A percentile compares a stretch with the other conserved stretches of the same genome.
Evolutionary conservation across 768 basidiomycete species (phyloP).

Genomic region (Trametes cingulata): DNA sequence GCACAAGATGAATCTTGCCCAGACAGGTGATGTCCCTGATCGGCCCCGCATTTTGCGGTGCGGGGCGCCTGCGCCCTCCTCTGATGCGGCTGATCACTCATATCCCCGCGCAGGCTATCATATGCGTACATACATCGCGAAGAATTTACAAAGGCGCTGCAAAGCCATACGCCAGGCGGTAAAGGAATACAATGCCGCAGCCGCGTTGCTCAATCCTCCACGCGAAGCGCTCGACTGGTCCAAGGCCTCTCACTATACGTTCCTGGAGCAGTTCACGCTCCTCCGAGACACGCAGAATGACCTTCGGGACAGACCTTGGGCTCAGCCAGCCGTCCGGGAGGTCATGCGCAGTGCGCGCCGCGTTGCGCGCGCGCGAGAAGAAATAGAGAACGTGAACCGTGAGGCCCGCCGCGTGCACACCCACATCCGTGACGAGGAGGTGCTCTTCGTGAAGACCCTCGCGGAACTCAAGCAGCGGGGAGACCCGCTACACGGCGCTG

Average conservation of each 20-base stretch:
- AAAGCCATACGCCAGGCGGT: slow-evolving; percentile 30
- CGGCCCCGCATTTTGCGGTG: neutral
- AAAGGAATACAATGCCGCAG: slow-evolving; percentile 32
- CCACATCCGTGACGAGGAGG: too few species aligned
- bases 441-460: too few species aligned
- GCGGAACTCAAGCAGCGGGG: too few species aligned
- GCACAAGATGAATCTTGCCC: slow-evolving; percentile 38
- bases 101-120: neutral
- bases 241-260: slow-evolving; percentile 29
- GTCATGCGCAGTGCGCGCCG: neutral
- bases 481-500: too few species aligned
- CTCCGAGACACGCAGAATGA: slow-evolving; percentile 29
- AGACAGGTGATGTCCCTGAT: slow-evolving; percentile 29
- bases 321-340: neutral
- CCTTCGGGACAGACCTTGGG: slow-evolving; percentile 30
- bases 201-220: slow-evolving; percentile 23
- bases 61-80: too few species aligned
- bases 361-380: neutral
- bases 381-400: too few species aligned
- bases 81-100: too few species aligned
- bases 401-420: too few species aligned
- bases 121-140: slow-evolving; percentile 33
- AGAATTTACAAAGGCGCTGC: slow-evolving; percentile 29
- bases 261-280: slow-evolving; percentile 34
- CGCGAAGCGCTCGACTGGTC: slow-evolving; percentile 28